Percentiles rank a stretch among this genome's conserved stretches.
These are phyloP conservation scores for Ensete ventricosum DNA, from an alignment of 176 grass and related monocot species.

Conservation along the genomic window DNA sequence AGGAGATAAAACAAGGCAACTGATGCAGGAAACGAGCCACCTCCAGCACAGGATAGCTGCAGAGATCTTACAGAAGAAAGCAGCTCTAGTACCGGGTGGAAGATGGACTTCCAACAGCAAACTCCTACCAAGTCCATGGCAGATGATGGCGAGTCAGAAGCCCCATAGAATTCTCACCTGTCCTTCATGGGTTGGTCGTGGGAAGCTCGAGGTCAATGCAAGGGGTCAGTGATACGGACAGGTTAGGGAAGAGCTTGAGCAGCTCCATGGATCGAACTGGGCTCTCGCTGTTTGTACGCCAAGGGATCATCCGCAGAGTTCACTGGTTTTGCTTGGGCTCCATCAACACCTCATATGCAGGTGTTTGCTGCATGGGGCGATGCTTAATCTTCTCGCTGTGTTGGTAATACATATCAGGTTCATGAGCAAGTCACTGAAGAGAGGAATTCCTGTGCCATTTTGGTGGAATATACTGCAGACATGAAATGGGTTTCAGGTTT, in stretches of 20 bases:
- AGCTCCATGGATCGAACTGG: background rate
- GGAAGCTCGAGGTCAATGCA: background rate
- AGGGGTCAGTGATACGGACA: background rate
- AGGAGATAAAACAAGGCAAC: background rate
- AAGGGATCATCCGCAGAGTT: background rate
- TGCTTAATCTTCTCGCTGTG: background rate
- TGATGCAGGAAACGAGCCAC: background rate
- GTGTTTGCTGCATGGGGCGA: slow-evolving; percentile 1
- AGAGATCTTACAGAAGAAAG: background rate
- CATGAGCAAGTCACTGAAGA: too few relatives aligned
- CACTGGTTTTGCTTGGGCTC: background rate
- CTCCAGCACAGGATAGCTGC: background rate
- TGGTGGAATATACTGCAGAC: too few relatives aligned
- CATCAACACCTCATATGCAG: background rate
- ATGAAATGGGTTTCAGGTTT: too few relatives aligned
- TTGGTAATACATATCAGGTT: too few relatives aligned
- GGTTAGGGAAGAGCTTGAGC: background rate
- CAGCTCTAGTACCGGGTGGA: background rate
- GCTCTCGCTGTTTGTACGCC: background rate
- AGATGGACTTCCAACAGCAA: background rate
- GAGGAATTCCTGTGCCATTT: too few relatives aligned
- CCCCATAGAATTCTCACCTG: background rate
- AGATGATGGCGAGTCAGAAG: too few relatives aligned
- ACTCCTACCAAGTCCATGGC: background rate
- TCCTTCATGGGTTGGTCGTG: background rate